A percentile compares a stretch with the other conserved stretches of the same genome.
These are phyloP conservation scores for Scutellaria galericulata DNA, from an alignment of 257 asterid genomes.

Conservation along the genomic window DNA sequence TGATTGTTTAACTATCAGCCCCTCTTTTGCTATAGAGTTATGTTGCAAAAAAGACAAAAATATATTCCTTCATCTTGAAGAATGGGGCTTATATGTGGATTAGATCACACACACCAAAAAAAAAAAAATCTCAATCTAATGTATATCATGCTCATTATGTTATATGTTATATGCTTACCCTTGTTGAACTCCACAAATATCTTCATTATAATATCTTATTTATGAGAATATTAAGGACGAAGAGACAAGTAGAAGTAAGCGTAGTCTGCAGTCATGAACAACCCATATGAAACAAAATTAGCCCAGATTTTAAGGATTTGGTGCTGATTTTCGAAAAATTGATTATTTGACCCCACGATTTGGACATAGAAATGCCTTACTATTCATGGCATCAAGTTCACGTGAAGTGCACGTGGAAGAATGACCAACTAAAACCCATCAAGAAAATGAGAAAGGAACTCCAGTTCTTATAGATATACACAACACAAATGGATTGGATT, in stretches of 20 bases:
- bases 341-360: neutral
- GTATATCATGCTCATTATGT: too few relatives aligned
- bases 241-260: neutral
- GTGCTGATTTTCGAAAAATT: conserved; percentile 21
- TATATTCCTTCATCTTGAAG: too few relatives aligned
- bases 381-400: conserved; percentile 29
- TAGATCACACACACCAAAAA: too few relatives aligned
- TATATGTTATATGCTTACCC: too few relatives aligned
- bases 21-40: too few relatives aligned
- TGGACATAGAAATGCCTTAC: neutral
- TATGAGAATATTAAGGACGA: conserved; percentile 4
- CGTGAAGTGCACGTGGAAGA: conserved; percentile 42
- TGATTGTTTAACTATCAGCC: too few relatives aligned
- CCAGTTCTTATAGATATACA: neutral
- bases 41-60: too few relatives aligned
- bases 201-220: too few relatives aligned
- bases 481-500: neutral
- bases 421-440: conserved; percentile 27
- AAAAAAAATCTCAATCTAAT: too few relatives aligned
- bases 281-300: neutral
- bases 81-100: too few relatives aligned
- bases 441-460: neutral
- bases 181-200: too few relatives aligned
- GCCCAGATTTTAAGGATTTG: conserved; percentile 29
- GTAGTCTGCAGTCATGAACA: neutral